Conservation (phyloP, 805 yeast genomes). For the Yamadazyma akitaensis region DNA sequence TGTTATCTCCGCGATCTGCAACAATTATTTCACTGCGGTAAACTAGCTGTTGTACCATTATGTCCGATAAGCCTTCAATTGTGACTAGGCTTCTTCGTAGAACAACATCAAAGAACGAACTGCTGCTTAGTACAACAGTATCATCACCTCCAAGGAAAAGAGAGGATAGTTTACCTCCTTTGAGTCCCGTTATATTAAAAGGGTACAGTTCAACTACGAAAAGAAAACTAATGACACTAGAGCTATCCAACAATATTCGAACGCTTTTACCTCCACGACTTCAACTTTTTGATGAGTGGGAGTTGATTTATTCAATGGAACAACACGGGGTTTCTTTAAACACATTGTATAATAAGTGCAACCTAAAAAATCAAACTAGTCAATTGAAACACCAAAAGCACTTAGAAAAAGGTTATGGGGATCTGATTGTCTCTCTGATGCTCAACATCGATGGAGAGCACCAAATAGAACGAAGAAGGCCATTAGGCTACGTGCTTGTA, state of each 20-base stretch:
- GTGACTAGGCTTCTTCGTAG: slow-evolving; percentile 4
- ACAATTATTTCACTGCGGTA: neutral
- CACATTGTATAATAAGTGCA: slow-evolving; percentile 63
- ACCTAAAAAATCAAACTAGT: slow-evolving; percentile 39
- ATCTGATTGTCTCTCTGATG: slow-evolving; percentile 32
- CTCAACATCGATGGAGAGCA: slow-evolving; percentile 16
- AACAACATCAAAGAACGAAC: neutral
- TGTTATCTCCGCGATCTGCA: slow-evolving; percentile 4
- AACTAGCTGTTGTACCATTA: neutral
- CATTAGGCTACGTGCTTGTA: slow-evolving; percentile 70
- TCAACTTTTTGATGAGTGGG: slow-evolving; percentile 78
- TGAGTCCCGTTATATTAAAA: slow-evolving; percentile 51
- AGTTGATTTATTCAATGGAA: slow-evolving; percentile 75
- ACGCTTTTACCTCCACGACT: slow-evolving; percentile 71
- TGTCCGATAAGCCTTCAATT: slow-evolving; percentile 5
- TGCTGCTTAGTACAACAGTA: neutral
- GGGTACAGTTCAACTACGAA: slow-evolving; percentile 64
- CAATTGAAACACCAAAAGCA: slow-evolving; percentile 16
- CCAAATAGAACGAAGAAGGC: slow-evolving; percentile 25
- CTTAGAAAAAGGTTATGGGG: slow-evolving; percentile 34
- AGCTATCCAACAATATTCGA: slow-evolving; percentile 73
- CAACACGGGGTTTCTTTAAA: slow-evolving; percentile 87
- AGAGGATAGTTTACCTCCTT: slow-evolving; percentile 33
- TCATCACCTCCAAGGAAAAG: neutral
- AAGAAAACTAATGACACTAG: slow-evolving; percentile 53